phyloP scores from a whole-genome alignment of 2,329 filamentous ascomycete species.

The Aspergillus carbonarius region DNA sequence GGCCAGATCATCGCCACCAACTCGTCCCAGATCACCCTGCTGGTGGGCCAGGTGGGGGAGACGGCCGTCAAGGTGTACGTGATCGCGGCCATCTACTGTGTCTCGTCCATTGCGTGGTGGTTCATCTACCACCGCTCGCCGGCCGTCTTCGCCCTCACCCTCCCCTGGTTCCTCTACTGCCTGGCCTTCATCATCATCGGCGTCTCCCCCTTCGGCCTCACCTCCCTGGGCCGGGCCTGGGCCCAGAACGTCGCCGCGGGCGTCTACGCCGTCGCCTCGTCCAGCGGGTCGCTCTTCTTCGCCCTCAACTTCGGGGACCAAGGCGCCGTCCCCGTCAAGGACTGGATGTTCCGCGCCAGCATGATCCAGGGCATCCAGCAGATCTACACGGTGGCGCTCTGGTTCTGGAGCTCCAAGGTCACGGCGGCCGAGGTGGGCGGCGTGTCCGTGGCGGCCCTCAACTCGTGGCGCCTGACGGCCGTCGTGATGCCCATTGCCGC shows the following conservation, averaged over 20 bases:
- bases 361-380: constrained; percentile 66
- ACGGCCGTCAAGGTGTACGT: constrained; percentile 59
- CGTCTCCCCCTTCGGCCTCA: constrained; percentile 53
- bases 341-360: constrained; percentile 66
- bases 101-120: constrained; percentile 62
- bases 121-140: constrained; percentile 57
- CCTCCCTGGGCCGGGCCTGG: constrained; percentile 46
- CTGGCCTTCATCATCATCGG: constrained; percentile 62
- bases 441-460: neutral
- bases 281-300: constrained; percentile 64
- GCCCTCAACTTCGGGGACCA: constrained; percentile 65
- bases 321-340: constrained; percentile 60
- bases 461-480: neutral
- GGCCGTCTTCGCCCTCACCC: constrained; percentile 55
- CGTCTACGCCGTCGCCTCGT: constrained; percentile 61
- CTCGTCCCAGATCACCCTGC: constrained; percentile 66
- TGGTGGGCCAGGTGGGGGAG: constrained; percentile 62
- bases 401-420: constrained; percentile 64
- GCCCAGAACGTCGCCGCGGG: constrained; percentile 62
- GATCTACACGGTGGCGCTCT: constrained; percentile 62
- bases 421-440: constrained; percentile 24
- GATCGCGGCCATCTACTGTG: constrained; percentile 59
- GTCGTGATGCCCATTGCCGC: constrained; percentile 4
- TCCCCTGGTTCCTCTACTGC: constrained; percentile 63
- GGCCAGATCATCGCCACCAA: constrained; percentile 64